phyloP scores from a whole-genome alignment of 2,329 filamentous ascomycete species.

The Trichoderma hamatum region DNA sequence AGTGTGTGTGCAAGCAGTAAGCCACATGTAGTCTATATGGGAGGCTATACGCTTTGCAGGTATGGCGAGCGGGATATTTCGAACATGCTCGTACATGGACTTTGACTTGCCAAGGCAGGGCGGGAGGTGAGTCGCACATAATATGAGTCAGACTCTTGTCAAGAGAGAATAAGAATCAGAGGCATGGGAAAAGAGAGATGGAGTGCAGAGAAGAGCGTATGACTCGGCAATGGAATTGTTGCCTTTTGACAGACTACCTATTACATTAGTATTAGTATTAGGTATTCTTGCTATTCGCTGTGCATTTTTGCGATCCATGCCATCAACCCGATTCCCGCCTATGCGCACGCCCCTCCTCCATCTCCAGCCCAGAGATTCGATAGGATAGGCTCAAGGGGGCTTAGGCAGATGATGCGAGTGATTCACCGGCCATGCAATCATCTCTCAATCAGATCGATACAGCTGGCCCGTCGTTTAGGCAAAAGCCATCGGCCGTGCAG shows the following conservation, averaged over 20 bases:
- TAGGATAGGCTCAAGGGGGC: slow-evolving; percentile 1
- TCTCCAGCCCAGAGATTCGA: not conserved
- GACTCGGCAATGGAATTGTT: not conserved
- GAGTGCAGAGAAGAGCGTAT: not conserved
- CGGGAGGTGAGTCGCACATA: not conserved
- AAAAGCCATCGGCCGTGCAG: not conserved
- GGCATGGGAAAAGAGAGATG: not conserved
- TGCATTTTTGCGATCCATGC: not conserved
- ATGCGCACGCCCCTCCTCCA: not conserved
- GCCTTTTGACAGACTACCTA: slow-evolving; percentile 7
- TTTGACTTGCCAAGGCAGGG: not conserved
- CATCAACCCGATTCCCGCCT: not conserved
- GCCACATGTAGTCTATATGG: not conserved
- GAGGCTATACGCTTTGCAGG: too few species aligned
- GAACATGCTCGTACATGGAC: too few species aligned
- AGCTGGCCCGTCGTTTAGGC: slow-evolving; percentile 22
- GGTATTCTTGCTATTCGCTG: not conserved
- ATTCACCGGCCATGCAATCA: not conserved
- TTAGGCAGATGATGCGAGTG: slow-evolving; percentile 24
- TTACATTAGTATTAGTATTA: not conserved
- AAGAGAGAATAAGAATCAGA: not conserved
- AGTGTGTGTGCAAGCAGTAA: not conserved
- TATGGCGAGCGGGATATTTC: not conserved
- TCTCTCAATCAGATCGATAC: slow-evolving; percentile 17
- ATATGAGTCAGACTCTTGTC: slow-evolving; percentile 7